Evolutionary conservation across 1,284 basidiomycete genomes (phyloP), one percentile per base, ranked within the genome.

Genomic region (Phaffia rhodozyma): DNA sequence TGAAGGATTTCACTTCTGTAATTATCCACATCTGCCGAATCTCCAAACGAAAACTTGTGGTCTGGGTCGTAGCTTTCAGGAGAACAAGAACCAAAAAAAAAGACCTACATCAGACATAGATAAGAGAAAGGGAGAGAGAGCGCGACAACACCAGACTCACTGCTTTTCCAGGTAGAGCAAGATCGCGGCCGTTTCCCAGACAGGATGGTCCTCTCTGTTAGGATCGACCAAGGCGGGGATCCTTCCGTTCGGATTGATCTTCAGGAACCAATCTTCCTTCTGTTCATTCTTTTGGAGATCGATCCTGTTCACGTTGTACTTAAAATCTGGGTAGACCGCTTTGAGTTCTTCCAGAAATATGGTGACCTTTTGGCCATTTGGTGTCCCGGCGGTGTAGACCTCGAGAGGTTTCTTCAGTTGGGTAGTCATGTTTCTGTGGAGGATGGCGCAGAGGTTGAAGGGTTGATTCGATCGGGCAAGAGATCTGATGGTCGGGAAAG

Each of bases 131-230:
- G 13, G 16, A 43, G 6, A 43, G n/a, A 43, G 38, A 16, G 13
- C 5, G 16, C 5, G 29, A 21, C 23, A 47, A 58, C 21, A 21
- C 16, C 30, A 5, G 18, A 53, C 59, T 50, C 38, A 56, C 61
- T 63, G 62, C 50, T 65, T 65, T 34, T 61, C 63, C 11, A 65
- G 55, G 74, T 86, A 87, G 16, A 86, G 73, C 56, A 86, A 71
- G 68, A 87, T 86, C 23, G 83, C 83, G 34, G 82, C 81, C 2
- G 81, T 82, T 74, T 89, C 86, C 66, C 85, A 86, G n/a, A 87
- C 79, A 5, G 77, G 71, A 68, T 84, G 84, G 64, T 82, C 75
- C 60, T 78, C 75, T 34, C 80, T 76, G 21, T 74, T 73, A 61
- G 78, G 77, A 70, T 85, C 83, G 50, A 81, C 73, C 43, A 84